Evolutionary conservation across 257 asterid genomes (phyloP).

Genomic region (Solanum pimpinellifolium): DNA sequence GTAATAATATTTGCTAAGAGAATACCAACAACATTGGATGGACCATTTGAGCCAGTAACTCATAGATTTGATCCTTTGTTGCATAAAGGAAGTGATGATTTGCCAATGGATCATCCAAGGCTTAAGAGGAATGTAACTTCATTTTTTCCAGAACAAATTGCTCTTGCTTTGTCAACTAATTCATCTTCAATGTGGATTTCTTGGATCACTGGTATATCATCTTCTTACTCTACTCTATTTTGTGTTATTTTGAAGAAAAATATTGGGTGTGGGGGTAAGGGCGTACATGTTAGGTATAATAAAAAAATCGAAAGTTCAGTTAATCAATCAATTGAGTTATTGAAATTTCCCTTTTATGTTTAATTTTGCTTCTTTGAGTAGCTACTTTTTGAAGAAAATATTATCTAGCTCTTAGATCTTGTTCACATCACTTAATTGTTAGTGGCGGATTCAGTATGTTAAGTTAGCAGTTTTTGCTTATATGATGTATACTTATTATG

Average conservation of each 20-base stretch:
- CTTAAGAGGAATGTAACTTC: constrained; percentile 38
- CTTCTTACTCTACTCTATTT: not conserved
- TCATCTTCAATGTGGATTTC: constrained; percentile 69
- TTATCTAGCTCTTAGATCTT: not conserved
- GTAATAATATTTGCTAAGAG: not conserved
- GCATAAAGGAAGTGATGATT: constrained; percentile 68
- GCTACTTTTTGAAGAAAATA: not conserved
- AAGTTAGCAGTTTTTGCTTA: not conserved
- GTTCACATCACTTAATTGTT: not conserved
- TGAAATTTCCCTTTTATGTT: not conserved
- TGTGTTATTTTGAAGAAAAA: not conserved
- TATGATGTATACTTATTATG: not conserved
- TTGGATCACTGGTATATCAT: constrained; percentile 65
- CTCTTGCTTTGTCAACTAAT: constrained; percentile 54
- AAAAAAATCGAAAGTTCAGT: too few relatives aligned
- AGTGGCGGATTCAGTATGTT: not conserved
- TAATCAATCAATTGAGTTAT: not conserved
- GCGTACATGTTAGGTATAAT: not conserved
- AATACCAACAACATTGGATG: constrained; percentile 61
- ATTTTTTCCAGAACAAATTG: constrained; percentile 64
- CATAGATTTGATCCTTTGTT: constrained; percentile 43
- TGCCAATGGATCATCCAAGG: constrained; percentile 70
- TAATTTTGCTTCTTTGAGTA: not conserved
- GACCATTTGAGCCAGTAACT: constrained; percentile 68
- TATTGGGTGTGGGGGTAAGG: not conserved